Conservation (phyloP, 2,329 filamentous ascomycete species). For the Alternaria postmessia region DNA sequence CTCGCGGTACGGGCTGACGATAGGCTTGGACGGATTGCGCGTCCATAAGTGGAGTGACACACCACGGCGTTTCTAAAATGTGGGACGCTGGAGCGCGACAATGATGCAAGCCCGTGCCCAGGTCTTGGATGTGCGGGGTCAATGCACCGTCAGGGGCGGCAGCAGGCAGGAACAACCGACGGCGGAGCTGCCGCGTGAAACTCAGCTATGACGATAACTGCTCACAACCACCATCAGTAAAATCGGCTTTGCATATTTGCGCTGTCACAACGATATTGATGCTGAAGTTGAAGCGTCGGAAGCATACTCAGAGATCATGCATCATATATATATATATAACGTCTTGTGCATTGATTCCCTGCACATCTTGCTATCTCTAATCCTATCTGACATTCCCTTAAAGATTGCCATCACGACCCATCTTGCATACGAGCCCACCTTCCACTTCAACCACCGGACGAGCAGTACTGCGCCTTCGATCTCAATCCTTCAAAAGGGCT, state of each 20-base stretch:
- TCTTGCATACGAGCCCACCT: not conserved
- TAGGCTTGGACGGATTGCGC: conserved; percentile 12
- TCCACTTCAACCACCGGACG: conserved; percentile 5
- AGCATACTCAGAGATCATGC: not conserved
- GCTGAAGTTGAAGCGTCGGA: not conserved
- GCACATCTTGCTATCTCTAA: not conserved
- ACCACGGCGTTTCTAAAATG: conserved; percentile 13
- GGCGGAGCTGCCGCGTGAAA: conserved; percentile 1
- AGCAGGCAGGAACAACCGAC: conserved; percentile 1
- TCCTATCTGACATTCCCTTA: not conserved
- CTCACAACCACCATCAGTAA: not conserved
- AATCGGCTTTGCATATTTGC: not conserved
- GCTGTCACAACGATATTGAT: not conserved
- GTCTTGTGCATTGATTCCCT: not conserved
- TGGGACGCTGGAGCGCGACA: not conserved
- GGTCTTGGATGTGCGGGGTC: conserved; percentile 2
- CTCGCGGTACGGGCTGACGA: conserved; percentile 7
- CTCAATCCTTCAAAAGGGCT: not conserved
- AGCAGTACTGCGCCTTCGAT: conserved; percentile 1
- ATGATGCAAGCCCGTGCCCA: conserved; percentile 5
- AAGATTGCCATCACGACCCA: not conserved
- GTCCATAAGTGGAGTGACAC: conserved; percentile 16
- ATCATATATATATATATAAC: not conserved
- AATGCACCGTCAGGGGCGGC: not conserved
- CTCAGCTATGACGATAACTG: not conserved